phyloP scores from a whole-genome alignment of 345 rosid species.

The Pistacia vera region DNA sequence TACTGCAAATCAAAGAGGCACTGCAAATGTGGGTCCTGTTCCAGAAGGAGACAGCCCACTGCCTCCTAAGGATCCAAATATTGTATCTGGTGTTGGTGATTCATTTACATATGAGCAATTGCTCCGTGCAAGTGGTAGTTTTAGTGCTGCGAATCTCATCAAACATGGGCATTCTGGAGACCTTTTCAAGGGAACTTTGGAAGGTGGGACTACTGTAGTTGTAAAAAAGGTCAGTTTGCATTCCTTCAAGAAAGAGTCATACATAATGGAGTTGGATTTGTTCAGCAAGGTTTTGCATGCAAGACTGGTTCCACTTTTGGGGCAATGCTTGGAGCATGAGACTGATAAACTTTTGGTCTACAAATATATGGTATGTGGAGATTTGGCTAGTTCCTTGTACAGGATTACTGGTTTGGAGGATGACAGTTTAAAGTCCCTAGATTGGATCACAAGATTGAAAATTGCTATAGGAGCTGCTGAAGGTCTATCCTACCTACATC shows the following conservation, averaged over 20 bases:
- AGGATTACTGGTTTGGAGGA: slow-evolving; percentile 56
- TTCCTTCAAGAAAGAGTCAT: slow-evolving; percentile 53
- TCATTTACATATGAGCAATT: slow-evolving; percentile 68
- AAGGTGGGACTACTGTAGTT: slow-evolving; percentile 54
- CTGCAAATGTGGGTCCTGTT: slow-evolving; percentile 56
- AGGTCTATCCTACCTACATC: slow-evolving; percentile 81
- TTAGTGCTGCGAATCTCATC: slow-evolving; percentile 60
- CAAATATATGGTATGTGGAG: slow-evolving; percentile 78
- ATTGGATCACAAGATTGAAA: slow-evolving; percentile 95
- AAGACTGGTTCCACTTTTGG: slow-evolving; percentile 80
- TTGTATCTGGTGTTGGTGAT: slow-evolving; percentile 54
- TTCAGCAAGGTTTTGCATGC: slow-evolving; percentile 68
- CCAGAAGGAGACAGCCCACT: slow-evolving; percentile 52
- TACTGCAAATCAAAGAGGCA: slow-evolving; percentile 41
- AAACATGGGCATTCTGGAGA: slow-evolving; percentile 92
- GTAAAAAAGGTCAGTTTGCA: slow-evolving; percentile 66
- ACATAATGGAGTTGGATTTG: slow-evolving; percentile 62
- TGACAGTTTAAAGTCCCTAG: slow-evolving; percentile 65
- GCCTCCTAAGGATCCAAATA: slow-evolving; percentile 41
- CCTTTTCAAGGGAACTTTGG: slow-evolving; percentile 65
- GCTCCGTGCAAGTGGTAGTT: slow-evolving; percentile 59
- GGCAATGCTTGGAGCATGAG: slow-evolving; percentile 76
- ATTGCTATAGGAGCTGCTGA: slow-evolving; percentile 91
- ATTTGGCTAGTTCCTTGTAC: slow-evolving; percentile 73
- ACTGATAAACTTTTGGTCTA: slow-evolving; percentile 78